phyloP scores from a whole-genome alignment of 1,284 basidiomycete species.

The Sporisorium sorghi region DNA sequence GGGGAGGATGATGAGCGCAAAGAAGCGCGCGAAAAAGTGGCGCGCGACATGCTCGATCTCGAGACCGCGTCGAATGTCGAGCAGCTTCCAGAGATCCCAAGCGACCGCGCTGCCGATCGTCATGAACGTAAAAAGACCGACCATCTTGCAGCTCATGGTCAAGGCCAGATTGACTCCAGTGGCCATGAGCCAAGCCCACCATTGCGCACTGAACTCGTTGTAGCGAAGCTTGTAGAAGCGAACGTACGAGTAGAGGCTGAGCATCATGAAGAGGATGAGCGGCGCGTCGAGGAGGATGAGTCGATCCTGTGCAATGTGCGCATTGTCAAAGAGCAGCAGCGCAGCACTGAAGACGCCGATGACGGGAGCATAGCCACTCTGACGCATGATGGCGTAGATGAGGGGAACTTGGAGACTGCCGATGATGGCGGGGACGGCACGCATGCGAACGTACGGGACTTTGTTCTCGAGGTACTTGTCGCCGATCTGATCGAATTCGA shows the following conservation, averaged over 20 bases:
- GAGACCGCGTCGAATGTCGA: conserved; percentile 86
- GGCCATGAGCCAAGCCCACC: conserved; percentile 94
- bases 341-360: conserved; percentile 88
- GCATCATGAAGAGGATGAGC: conserved; percentile 93
- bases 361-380: conserved; percentile 90
- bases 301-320: conserved; percentile 92
- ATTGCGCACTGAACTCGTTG: conserved; percentile 71
- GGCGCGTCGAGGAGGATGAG: conserved; percentile 95
- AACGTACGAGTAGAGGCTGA: conserved; percentile 94
- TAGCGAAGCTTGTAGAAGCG: conserved; percentile 96
- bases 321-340: conserved; percentile 94
- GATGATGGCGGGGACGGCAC: conserved; percentile 88
- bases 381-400: conserved; percentile 96
- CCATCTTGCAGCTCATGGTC: conserved; percentile 98
- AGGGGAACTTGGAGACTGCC: conserved; percentile 89
- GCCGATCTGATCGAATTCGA: conserved; percentile 93
- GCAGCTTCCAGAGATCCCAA: conserved; percentile 92
- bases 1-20: conserved; percentile 89
- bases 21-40: conserved; percentile 86
- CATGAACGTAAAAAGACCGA: conserved; percentile 90
- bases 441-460: conserved; percentile 94
- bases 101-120: conserved; percentile 90
- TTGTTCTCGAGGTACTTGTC: conserved; percentile 87
- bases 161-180: conserved; percentile 94
- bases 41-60: conserved; percentile 80